Evolutionary conservation across 139 green algal species (phyloP), one percentile per base, ranked within the genome.

Genomic region (Astrephomene gubernaculifera): DNA sequence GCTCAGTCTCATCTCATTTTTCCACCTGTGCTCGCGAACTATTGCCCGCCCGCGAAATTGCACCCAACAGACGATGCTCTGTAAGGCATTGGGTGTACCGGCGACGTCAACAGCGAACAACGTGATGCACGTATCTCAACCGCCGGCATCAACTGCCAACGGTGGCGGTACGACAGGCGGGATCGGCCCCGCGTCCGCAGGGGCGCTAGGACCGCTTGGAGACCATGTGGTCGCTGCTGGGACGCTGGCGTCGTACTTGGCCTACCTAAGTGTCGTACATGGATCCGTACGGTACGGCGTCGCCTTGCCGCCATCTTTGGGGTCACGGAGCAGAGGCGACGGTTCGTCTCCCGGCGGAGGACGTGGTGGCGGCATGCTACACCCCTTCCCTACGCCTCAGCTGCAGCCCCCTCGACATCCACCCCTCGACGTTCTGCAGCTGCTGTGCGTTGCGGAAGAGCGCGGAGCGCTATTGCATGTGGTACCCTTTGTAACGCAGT

Each of bases 201-300:
- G 45, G 22, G 36, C 49, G 31, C 25, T 74, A 21, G 75, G 53
- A 5, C 52, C 75, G 2, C 60, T 91, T 43, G 88, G 86, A 27
- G 91, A 95, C 49, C 63, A 71, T 8, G 79, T 89, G 14, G 63
- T 90, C 7, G 78, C 88, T 0, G 43, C 90, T 10, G 82, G 63
- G 57, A 89, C 89, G 2, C 83, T 96, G 41, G 89, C 90, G 24
- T 76, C 63, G 19, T 92, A 94, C 78, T 82, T 95, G 27, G 81
- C 85, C 38, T 94, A 94, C 82, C 87, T 96, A 4, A 71, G 52
- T 49, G 88, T 91, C 79, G 78, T 83, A 33, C 44, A 89, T 63
- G 81, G 72, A 35, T 27, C 63, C 33, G 78, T 71, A 67, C 78
- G 78, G 78, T 84, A 84, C 64, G 78, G 78, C 43, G 63, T 74